Conservation (phyloP, 371 early-diverging fungal species). For the Homolaphlyctis polyrhiza region DNA sequence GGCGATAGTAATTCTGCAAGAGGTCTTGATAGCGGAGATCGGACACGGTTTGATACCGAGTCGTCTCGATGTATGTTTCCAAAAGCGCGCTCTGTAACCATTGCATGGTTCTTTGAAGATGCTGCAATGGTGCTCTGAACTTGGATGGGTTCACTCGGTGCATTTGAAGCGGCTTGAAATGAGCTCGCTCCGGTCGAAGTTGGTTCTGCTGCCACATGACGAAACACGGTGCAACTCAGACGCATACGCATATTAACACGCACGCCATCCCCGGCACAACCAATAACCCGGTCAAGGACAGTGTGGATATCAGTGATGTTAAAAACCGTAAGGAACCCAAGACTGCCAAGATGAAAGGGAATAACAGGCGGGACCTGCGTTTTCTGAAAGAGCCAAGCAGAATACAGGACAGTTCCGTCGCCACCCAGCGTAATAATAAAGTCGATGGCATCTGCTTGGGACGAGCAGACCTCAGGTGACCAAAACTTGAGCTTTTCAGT, state of each 20-base stretch:
- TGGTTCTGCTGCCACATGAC: too few species aligned
- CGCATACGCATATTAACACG: conserved; percentile 41
- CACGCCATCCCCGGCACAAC: conserved; percentile 11
- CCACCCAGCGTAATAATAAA: conserved; percentile 89
- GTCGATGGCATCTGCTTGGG: conserved; percentile 15
- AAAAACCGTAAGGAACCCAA: conserved; percentile 51
- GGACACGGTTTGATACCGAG: too few species aligned
- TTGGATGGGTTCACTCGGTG: too few species aligned
- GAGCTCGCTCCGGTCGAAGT: too few species aligned
- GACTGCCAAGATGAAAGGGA: conserved; percentile 37
- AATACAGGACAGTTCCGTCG: conserved; percentile 92
- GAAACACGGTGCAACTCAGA: conserved; percentile 28
- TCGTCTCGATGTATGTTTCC: too few species aligned
- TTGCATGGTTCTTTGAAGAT: too few species aligned
- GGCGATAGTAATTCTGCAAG: too few species aligned
- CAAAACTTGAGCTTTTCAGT: conserved; percentile 25
- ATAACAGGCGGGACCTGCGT: conserved; percentile 74
- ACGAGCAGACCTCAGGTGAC: conserved; percentile 64
- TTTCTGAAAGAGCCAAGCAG: conserved; percentile 78
- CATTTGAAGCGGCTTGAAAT: too few species aligned
- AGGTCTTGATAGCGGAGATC: too few species aligned
- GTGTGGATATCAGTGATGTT: conserved; percentile 10
- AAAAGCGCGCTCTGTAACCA: too few species aligned
- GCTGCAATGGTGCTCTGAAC: too few species aligned
- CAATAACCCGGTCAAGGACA: conserved; percentile 16